Conservation (phyloP, 306 rosid genomes). For the Casuarina glauca region DNA sequence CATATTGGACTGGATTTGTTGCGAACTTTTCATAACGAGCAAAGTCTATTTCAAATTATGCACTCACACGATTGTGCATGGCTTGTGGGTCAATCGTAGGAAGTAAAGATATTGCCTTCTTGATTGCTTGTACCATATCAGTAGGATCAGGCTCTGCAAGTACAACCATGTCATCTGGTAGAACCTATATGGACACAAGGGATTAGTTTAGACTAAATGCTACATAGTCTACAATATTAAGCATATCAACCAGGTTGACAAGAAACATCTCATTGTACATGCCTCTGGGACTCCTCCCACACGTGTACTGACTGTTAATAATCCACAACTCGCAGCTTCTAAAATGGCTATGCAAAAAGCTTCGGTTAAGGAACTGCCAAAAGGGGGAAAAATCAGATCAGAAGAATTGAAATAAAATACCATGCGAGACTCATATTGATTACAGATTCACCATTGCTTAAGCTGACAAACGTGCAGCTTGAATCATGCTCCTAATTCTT, state of each 20-base stretch:
- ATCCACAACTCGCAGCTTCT: constrained; percentile 98
- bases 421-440: neutral
- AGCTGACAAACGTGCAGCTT: neutral
- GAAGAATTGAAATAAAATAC: neutral
- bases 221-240: neutral
- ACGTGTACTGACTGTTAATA: constrained; percentile 87
- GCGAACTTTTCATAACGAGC: constrained; percentile 14
- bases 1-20: constrained; percentile 24
- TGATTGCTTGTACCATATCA: constrained; percentile 81
- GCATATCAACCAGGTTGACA: constrained; percentile 12
- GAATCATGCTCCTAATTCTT: neutral
- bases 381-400: constrained; percentile 2
- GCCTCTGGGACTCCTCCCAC: constrained; percentile 98
- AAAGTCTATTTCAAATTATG: constrained; percentile 9
- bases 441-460: neutral
- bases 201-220: constrained; percentile 6
- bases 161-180: constrained; percentile 92
- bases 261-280: constrained; percentile 21
- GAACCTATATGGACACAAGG: constrained; percentile 58
- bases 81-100: constrained; percentile 78
- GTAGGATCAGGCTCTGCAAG: constrained; percentile 85
- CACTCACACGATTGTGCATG: constrained; percentile 85
- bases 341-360: constrained; percentile 97
- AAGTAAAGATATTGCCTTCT: constrained; percentile 66
- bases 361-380: constrained; percentile 84